phyloP scores from a whole-genome alignment of 805 yeast species.

The Metschnikowia dekortorum region DNA sequence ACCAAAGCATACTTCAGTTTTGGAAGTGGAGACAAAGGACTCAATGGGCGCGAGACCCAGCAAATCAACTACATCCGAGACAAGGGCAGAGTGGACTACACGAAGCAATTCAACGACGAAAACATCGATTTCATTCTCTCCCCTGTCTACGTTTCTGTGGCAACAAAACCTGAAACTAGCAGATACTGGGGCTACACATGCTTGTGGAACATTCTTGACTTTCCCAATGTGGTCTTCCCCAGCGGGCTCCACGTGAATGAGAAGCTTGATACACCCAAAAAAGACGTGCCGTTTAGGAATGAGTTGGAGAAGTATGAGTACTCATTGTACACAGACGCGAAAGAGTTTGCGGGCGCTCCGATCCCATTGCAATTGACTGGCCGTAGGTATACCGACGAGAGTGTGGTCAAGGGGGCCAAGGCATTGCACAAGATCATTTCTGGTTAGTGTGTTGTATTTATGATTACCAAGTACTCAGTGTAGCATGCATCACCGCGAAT shows the following conservation, averaged over 20 bases:
- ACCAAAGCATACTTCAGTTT: conserved; percentile 11
- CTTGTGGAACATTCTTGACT: conserved; percentile 18
- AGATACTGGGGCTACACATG: conserved; percentile 19
- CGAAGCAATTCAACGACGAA: conserved; percentile 10
- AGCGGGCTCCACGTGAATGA: conserved; percentile 17
- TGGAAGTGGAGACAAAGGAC: conserved; percentile 17
- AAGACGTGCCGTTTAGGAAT: conserved; percentile 12
- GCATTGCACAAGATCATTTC: conserved; percentile 13
- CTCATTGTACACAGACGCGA: conserved; percentile 17
- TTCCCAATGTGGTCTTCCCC: conserved; percentile 19
- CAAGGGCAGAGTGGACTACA: conserved; percentile 11
- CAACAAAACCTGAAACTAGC: conserved; percentile 15
- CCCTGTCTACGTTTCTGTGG: conserved; percentile 18
- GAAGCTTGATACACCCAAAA: conserved; percentile 12
- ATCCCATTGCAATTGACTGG: conserved; percentile 19
- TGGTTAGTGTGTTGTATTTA: not conserved
- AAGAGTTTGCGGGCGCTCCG: conserved; percentile 15
- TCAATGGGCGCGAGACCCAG: conserved; percentile 15
- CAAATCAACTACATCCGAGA: conserved; percentile 11
- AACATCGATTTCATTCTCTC: conserved; percentile 15
- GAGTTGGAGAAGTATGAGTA: conserved; percentile 19
- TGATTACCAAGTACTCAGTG: no score
- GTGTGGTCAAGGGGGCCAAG: conserved; percentile 17
- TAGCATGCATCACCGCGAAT: not conserved
- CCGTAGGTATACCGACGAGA: conserved; percentile 17